Percentiles rank a stretch among this genome's conserved stretches.
phyloP scores from a whole-genome alignment of 2,329 filamentous ascomycete species.

The Xylariaceae sp. region DNA sequence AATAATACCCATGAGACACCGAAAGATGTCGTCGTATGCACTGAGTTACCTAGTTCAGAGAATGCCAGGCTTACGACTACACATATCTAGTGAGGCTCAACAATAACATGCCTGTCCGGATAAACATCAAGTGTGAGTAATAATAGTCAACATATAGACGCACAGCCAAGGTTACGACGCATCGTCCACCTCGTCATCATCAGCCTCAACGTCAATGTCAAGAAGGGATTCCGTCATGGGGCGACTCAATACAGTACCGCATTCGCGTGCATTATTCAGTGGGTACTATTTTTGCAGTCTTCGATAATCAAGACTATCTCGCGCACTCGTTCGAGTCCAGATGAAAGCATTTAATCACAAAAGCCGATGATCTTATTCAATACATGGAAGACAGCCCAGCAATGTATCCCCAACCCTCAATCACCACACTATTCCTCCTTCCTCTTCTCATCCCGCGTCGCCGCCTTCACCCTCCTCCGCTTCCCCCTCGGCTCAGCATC shows the following conservation, averaged over 20 bases:
- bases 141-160: conserved; percentile 9
- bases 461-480: too few species aligned
- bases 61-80: background rate
- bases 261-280: too few species aligned
- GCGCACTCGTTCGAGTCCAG: too few species aligned
- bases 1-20: background rate
- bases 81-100: conserved; percentile 11
- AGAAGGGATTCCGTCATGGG: conserved; percentile 6
- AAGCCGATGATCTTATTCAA: too few species aligned
- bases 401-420: too few species aligned
- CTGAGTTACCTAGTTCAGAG: background rate
- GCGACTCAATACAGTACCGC: conserved; percentile 27
- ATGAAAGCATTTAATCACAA: too few species aligned
- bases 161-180: conserved; percentile 11
- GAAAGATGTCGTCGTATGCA: background rate
- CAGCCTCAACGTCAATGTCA: conserved; percentile 21
- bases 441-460: too few species aligned
- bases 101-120: conserved; percentile 9
- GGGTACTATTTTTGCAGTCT: too few species aligned
- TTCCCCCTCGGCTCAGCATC: too few species aligned
- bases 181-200: conserved; percentile 13
- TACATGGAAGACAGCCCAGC: too few species aligned
- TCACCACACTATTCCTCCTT: too few species aligned
- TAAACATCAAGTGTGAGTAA: background rate
- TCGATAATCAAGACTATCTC: too few species aligned